phyloP scores from a whole-genome alignment of 129 eudicot species.

The Artemisia annua region DNA sequence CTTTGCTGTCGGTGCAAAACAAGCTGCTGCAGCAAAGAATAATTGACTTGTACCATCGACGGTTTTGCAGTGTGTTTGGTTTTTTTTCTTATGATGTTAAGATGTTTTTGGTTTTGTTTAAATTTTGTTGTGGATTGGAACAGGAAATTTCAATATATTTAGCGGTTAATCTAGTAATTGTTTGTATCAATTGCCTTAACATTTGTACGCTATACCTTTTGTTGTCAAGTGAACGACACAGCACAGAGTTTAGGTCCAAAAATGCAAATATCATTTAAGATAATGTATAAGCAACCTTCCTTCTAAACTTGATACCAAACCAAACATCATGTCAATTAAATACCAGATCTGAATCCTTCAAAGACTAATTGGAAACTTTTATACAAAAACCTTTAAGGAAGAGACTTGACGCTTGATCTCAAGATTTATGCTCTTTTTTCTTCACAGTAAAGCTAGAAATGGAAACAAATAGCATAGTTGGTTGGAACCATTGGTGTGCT shows the following conservation, averaged over 20 bases:
- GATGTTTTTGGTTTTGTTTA: slow-evolving; percentile 31
- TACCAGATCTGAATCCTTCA: too few relatives aligned
- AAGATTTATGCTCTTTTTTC: background rate
- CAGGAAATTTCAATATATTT: slow-evolving; percentile 20
- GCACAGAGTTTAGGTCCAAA: slow-evolving; percentile 19
- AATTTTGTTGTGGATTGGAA: slow-evolving; percentile 35
- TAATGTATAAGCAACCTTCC: too few relatives aligned
- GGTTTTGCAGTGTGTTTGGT: slow-evolving; percentile 24
- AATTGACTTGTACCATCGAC: slow-evolving; percentile 12
- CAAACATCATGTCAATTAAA: background rate
- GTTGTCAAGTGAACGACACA: slow-evolving; percentile 2
- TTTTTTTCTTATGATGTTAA: slow-evolving; percentile 14
- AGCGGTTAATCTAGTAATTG: slow-evolving; percentile 22
- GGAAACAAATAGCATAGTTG: background rate
- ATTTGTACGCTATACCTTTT: slow-evolving; percentile 21
- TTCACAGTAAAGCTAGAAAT: background rate
- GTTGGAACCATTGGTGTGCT: background rate
- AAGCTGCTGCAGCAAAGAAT: slow-evolving; percentile 42
- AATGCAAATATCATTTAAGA: background rate
- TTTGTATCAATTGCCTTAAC: slow-evolving; percentile 22
- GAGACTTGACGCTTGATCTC: background rate
- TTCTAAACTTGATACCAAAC: background rate
- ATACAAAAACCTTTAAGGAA: background rate
- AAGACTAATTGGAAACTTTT: too few relatives aligned
- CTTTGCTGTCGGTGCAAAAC: slow-evolving; percentile 91